These are phyloP conservation scores for Pseudohalonectria lignicola DNA, from an alignment of 2,329 filamentous ascomycete species.

Conservation along the genomic window DNA sequence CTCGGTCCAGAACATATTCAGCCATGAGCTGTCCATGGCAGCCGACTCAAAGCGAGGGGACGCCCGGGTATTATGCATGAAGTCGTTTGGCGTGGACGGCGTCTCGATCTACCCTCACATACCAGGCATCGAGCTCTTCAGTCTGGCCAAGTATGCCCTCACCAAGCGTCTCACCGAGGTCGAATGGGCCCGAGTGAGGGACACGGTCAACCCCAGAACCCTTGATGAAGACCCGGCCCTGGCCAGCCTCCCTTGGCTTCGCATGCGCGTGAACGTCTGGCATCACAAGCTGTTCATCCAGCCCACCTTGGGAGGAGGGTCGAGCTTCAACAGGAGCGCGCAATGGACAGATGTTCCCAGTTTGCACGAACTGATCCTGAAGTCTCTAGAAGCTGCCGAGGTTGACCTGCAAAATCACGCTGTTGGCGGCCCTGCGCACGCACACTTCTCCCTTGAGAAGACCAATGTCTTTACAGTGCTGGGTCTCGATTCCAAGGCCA, in stretches of 20 bases:
- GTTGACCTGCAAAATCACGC: conserved; percentile 19
- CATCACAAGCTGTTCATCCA: conserved; percentile 50
- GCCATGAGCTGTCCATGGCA: not conserved
- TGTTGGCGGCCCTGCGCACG: too few species aligned
- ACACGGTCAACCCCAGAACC: not conserved
- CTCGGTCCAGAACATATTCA: conserved; percentile 23
- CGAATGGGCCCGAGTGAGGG: too few species aligned
- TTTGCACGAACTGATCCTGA: conserved; percentile 38
- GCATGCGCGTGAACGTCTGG: conserved; percentile 63
- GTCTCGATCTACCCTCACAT: conserved; percentile 78
- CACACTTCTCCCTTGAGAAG: conserved; percentile 69
- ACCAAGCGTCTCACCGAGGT: not conserved
- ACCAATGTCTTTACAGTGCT: conserved; percentile 77
- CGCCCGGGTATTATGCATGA: conserved; percentile 37
- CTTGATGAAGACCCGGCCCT: not conserved
- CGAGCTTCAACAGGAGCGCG: conserved; percentile 42
- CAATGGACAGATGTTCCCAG: conserved; percentile 49
- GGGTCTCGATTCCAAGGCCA: conserved; percentile 67
- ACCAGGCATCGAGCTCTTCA: conserved; percentile 74
- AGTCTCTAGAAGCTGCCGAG: conserved; percentile 29
- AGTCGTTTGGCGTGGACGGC: conserved; percentile 67
- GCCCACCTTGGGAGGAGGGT: conserved; percentile 40
- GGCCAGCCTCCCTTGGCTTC: conserved; percentile 42
- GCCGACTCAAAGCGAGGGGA: too few species aligned
- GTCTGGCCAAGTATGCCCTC: conserved; percentile 51